Percentiles rank a stretch among this genome's conserved stretches.
These are phyloP conservation scores for Microbotryum silenes-acaulis DNA, from an alignment of 1,284 basidiomycete species.

Conservation along the genomic window DNA sequence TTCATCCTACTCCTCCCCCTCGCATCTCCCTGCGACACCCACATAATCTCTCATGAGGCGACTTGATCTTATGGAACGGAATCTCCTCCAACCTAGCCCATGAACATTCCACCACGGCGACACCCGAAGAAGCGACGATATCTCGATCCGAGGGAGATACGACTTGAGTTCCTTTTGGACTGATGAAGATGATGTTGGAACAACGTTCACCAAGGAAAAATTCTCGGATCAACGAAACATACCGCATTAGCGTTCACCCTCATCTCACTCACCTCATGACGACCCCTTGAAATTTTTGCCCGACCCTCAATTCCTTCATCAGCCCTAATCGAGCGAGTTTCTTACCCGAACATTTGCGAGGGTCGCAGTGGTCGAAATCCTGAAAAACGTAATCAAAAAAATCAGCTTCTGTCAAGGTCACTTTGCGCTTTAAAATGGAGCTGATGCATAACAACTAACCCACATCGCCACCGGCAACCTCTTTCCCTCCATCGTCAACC, in stretches of 20 bases:
- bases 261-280: conserved; percentile 70
- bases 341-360: conserved; percentile 88
- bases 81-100: conserved; percentile 94
- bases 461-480: conserved; percentile 29
- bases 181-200: conserved; percentile 38
- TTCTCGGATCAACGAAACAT: neutral
- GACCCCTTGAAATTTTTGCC: conserved; percentile 79
- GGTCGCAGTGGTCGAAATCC: conserved; percentile 98
- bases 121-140: conserved; percentile 64
- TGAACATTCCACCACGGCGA: conserved; percentile 95
- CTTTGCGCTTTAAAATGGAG: neutral
- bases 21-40: conserved; percentile 39
- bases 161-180: conserved; percentile 74
- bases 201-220: neutral
- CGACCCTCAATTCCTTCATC: conserved; percentile 74
- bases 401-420: neutral
- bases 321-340: conserved; percentile 79
- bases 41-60: conserved; percentile 85
- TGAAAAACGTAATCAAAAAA: conserved; percentile 35
- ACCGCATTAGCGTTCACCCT: too few relatives aligned
- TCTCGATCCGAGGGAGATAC: conserved; percentile 78
- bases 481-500: conserved; percentile 6
- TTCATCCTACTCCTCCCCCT: neutral
- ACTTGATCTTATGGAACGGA: conserved; percentile 86
- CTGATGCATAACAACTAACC: conserved; percentile 8